A percentile compares a stretch with the other conserved stretches of the same genome.
Conservation (phyloP, 2,329 filamentous ascomycete species). For the Trichoderma sp. region DNA sequence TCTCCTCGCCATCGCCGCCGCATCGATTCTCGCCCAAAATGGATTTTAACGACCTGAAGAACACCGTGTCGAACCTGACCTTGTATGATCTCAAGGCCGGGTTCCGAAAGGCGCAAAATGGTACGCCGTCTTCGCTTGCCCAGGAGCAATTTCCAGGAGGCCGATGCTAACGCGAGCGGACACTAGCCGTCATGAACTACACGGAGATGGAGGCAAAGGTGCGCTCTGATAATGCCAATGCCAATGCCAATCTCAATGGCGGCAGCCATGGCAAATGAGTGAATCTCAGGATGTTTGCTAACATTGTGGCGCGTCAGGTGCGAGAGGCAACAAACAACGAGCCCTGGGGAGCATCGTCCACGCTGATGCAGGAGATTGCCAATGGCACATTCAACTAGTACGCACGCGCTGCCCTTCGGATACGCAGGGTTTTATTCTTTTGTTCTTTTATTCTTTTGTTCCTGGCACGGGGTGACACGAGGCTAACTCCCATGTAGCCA, state of each 20-base stretch:
- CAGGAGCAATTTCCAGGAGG: neutral
- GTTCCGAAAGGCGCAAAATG: conserved; percentile 95
- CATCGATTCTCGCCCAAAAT: conserved; percentile 45
- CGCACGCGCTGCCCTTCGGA: conserved; percentile 34
- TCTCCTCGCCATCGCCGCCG: neutral
- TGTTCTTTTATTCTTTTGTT: neutral
- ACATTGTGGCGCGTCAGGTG: conserved; percentile 53
- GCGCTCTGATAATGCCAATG: conserved; percentile 18
- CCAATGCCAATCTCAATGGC: neutral
- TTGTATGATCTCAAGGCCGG: conserved; percentile 95
- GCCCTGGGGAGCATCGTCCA: conserved; percentile 85
- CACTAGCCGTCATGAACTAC: conserved; percentile 92
- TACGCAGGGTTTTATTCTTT: neutral
- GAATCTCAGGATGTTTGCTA: neutral
- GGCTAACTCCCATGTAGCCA: conserved; percentile 37
- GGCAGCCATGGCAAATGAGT: neutral
- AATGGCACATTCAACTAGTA: conserved; percentile 98
- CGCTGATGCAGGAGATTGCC: conserved; percentile 95
- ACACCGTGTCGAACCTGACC: conserved; percentile 85
- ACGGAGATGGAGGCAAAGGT: conserved; percentile 85
- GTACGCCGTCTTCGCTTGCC: conserved; percentile 45
- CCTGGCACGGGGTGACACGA: neutral
- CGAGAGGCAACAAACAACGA: conserved; percentile 99
- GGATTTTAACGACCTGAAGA: conserved; percentile 83
- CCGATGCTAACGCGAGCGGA: conserved; percentile 29